Percentiles rank a stretch among this genome's conserved stretches.
Conservation (phyloP, 2,329 filamentous ascomycete species). For the Nemania bipapillata region DNA sequence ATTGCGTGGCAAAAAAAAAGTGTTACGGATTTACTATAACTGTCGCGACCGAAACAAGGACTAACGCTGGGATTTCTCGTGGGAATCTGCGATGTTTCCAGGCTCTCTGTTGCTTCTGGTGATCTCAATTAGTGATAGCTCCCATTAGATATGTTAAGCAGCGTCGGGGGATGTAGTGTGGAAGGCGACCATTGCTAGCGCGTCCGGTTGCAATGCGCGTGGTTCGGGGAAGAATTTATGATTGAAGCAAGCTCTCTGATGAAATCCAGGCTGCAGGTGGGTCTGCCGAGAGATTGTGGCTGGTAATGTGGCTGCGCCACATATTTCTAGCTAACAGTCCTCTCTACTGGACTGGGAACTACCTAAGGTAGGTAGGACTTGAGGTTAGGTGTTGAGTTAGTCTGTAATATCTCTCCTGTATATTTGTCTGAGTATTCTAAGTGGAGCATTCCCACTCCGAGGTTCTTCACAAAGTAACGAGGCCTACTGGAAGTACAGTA, state of each 20-base stretch:
- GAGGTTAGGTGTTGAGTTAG: no score
- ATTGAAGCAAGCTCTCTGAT: slow-evolving; percentile 37
- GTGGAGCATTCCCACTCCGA: not conserved
- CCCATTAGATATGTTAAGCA: slow-evolving; percentile 4
- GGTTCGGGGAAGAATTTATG: slow-evolving; percentile 33
- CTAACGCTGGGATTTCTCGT: not conserved
- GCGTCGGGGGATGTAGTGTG: slow-evolving; percentile 2
- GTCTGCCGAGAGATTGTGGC: slow-evolving; percentile 31
- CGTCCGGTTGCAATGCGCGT: slow-evolving; percentile 8
- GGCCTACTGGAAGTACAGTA: not conserved
- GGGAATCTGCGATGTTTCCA: not conserved
- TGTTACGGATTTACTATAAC: slow-evolving; percentile 2
- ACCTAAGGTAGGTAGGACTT: no score
- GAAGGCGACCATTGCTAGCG: not conserved
- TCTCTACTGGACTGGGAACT: no score
- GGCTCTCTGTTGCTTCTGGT: not conserved
- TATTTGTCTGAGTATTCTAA: not conserved
- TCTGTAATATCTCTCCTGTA: no score
- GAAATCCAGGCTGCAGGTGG: slow-evolving; percentile 24
- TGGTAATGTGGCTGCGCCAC: slow-evolving; percentile 29
- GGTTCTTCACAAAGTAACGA: not conserved
- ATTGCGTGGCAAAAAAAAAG: slow-evolving; percentile 56
- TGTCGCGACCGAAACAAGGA: slow-evolving; percentile 15
- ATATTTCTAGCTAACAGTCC: not conserved
- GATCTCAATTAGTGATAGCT: no score